Base-by-base conservation (phyloP, 2,329 filamentous ascomycete genomes). In the Parascedosporium putredinis region DNA sequence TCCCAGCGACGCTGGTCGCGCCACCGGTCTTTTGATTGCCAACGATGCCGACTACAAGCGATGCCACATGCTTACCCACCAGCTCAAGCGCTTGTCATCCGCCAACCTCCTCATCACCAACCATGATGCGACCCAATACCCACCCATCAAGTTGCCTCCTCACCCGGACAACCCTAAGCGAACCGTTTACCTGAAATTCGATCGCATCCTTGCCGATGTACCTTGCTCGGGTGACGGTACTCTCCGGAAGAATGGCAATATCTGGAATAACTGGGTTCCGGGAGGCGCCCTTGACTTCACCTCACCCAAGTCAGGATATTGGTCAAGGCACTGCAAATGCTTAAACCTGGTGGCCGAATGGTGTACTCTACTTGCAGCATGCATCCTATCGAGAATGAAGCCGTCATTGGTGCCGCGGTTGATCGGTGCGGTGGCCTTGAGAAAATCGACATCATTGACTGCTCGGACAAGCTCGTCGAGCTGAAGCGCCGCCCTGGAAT, bases 281-380 rank as follows among this genome's bases (percentile, higher is more conserved):
- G 83, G 83, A 51, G 95, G 88, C 61, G 91, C 84, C 3, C 74
- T 97, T 49, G 93, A 91, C 76, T 98, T 29, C 86, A 96, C 66
- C 71, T 81, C 29, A 94, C 88, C 1, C 93, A 98, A 67, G 78
- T 88, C 42, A 78, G 91, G 44, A 98, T 98, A 57, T 73, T 98
- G 45, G 86, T 95, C 51, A 84, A 93, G 54, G 88, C 93, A 27
- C 75, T 98, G 47, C 91, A 97, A 69, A 88, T 98, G 82, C 79
- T 98, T 56, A 97, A 96, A 73, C 85, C 88, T 50, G 91, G 93
- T 36, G 93, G 93, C 47, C 81, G 90, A 55, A 87, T 97, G 24
- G 91, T 98, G 48, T 98, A 97, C 71, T 97, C 91, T 3, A 98
- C 93, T 18, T 98, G 93, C 75, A 96, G 89, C 66, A 88, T 98